Conservation (phyloP, 306 rosid genomes). For the Inga leiocalycina region DNA sequence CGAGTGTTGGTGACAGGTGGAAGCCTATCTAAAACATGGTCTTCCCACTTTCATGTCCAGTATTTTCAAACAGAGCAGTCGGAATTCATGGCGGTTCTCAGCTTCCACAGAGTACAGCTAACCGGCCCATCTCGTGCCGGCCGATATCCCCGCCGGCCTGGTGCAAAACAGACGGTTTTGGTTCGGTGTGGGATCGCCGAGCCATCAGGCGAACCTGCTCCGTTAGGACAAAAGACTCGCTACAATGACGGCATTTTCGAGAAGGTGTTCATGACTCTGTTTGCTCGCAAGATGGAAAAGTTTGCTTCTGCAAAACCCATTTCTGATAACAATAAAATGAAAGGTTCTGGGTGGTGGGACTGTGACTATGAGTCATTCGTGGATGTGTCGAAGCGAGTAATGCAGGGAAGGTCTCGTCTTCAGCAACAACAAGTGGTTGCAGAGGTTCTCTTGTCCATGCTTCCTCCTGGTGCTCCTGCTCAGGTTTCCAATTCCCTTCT, state of each 20-base stretch:
- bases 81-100: conserved; percentile 42
- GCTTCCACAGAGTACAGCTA: conserved; percentile 41
- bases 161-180: neutral
- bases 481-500: conserved; percentile 52
- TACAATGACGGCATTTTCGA: conserved; percentile 78
- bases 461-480: conserved; percentile 99
- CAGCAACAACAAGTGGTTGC: conserved; percentile 91
- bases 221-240: conserved; percentile 72
- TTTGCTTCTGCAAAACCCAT: conserved; percentile 39
- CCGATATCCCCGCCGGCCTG: conserved; percentile 6
- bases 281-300: conserved; percentile 77
- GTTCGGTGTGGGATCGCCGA: conserved; percentile 75
- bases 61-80: neutral
- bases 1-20: neutral
- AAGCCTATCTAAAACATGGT: neutral
- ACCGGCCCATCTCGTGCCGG: neutral
- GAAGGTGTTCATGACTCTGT: conserved; percentile 78
- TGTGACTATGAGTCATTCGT: conserved; percentile 80
- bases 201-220: conserved; percentile 84
- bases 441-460: conserved; percentile 87
- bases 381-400: conserved; percentile 79
- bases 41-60: neutral
- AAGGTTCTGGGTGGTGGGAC: conserved; percentile 38
- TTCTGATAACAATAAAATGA: neutral
- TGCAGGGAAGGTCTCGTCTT: conserved; percentile 76